A percentile compares a stretch with the other conserved stretches of the same genome.
Conservation (phyloP, 495 filamentous ascomycete species). For the Neurospora sp. region DNA sequence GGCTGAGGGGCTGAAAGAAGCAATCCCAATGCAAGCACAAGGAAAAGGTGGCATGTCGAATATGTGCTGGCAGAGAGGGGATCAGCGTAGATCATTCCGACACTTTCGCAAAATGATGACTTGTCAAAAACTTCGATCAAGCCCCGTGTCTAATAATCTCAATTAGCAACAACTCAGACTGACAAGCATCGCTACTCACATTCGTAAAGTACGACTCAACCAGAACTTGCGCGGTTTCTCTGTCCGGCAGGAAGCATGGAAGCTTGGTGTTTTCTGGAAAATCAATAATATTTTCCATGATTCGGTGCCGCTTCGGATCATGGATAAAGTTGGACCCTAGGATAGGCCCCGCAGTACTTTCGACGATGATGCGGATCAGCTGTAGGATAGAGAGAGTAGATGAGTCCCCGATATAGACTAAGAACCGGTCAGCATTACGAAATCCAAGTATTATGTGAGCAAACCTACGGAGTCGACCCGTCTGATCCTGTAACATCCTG, state of each 20-base stretch:
- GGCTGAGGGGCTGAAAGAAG: slow-evolving; percentile 43
- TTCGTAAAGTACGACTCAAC: slow-evolving; percentile 52
- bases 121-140: slow-evolving; percentile 47
- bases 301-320: slow-evolving; percentile 58
- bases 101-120: slow-evolving; percentile 32
- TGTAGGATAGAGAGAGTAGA: slow-evolving; percentile 64
- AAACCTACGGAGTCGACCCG: slow-evolving; percentile 44
- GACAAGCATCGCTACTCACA: slow-evolving; percentile 25
- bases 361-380: slow-evolving; percentile 62
- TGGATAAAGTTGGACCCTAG: slow-evolving; percentile 52
- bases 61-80: slow-evolving; percentile 38
- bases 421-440: not conserved
- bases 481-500: slow-evolving; percentile 50
- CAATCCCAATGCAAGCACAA: slow-evolving; percentile 50
- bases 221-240: slow-evolving; percentile 41
- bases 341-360: slow-evolving; percentile 47
- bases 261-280: slow-evolving; percentile 34
- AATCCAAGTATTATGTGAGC: not conserved
- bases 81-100: slow-evolving; percentile 44
- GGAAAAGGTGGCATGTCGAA: slow-evolving; percentile 45
- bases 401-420: slow-evolving; percentile 63
- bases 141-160: slow-evolving; percentile 39
- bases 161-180: slow-evolving; percentile 5
- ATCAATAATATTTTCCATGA: slow-evolving; percentile 51
- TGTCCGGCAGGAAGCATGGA: slow-evolving; percentile 44